Conservation (phyloP, 805 yeast genomes). For the Wickerhamiella hasegawae region DNA sequence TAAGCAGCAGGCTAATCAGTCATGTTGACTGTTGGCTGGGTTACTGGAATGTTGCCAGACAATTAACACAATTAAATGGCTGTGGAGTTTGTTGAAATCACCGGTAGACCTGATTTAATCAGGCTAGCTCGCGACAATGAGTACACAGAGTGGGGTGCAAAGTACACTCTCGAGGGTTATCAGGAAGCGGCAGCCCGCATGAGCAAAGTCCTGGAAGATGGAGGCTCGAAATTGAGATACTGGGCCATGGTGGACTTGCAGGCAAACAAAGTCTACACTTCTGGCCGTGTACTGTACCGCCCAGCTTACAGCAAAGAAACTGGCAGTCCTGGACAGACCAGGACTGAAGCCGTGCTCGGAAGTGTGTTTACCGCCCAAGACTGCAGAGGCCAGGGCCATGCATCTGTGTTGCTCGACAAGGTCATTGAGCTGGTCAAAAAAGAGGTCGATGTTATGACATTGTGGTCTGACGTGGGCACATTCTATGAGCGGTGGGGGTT, state of each 20-base stretch:
- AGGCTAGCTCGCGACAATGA: slow-evolving; percentile 1
- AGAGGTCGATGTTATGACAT: slow-evolving; percentile 22
- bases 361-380: slow-evolving; percentile 39
- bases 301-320: too few relatives aligned
- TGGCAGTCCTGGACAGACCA: neutral
- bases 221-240: slow-evolving; percentile 1
- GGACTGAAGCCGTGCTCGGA: slow-evolving; percentile 27
- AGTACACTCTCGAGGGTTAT: neutral
- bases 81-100: slow-evolving; percentile 6
- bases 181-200: slow-evolving; percentile 1
- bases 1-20: too few relatives aligned
- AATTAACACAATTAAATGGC: too few relatives aligned
- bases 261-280: too few relatives aligned
- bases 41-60: too few relatives aligned
- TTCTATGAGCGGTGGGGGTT: slow-evolving; percentile 49
- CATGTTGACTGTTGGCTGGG: too few relatives aligned
- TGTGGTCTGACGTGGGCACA: slow-evolving; percentile 62
- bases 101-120: slow-evolving; percentile 1
- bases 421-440: slow-evolving; percentile 10
- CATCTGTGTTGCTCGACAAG: slow-evolving; percentile 28
- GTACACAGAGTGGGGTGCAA: slow-evolving; percentile 2
- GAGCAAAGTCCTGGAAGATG: neutral
- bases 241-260: slow-evolving; percentile 3
- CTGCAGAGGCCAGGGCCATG: slow-evolving; percentile 41
- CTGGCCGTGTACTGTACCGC: too few relatives aligned